Evolutionary conservation across 2,329 filamentous ascomycete species (phyloP), one percentile per base, ranked within the genome.

Genomic region (Pyrenophora tritici-repentis): DNA sequence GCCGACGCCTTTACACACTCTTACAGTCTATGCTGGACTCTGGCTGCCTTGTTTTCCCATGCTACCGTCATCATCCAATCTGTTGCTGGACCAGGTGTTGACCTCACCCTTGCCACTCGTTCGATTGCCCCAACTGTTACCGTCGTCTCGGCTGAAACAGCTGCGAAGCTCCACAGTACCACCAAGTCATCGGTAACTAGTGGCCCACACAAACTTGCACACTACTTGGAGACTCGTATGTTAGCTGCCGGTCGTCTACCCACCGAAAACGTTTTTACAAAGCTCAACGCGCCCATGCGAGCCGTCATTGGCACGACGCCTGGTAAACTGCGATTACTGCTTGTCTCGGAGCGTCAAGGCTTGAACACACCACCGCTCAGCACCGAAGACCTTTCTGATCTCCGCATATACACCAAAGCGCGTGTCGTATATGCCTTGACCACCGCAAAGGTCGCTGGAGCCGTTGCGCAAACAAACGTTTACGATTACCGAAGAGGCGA

Each of bases 21-120:
- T 0, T 93, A 95, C 75, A 85, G 91, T 1, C 82, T 97, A 20
- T 84, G 86, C 47, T 80, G 95, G 53, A 91, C 91, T 0, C 80
- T 99, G 50, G 86, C 88, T 1, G 91, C 92, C 0, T 82, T 99
- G 7, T 96, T 86, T 75, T 88, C 86, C 17, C 94, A 96, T 70
- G 82, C 90, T 14, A 94, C 91, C 0, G 77, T 99, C 16, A 90
- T 91, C 20, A 82, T 99, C 65, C 97, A 90, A 75, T 94, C 91
- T 0, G 91, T 96, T 20, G 89, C 91, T 13, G 88, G 88, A 6
- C 81, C 84, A 31, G 84, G 84, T 9, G 80, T 88, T 10, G 86
- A 94, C 67, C 81, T 97, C 32, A 78, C 80, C 14, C 75, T 91
- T 17, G 90, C 91, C 17, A 88, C 88, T 17, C 83, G 86, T 52